Base-by-base conservation (phyloP, 768 basidiomycete species). In the Cantharellus cinnabarinus region DNA sequence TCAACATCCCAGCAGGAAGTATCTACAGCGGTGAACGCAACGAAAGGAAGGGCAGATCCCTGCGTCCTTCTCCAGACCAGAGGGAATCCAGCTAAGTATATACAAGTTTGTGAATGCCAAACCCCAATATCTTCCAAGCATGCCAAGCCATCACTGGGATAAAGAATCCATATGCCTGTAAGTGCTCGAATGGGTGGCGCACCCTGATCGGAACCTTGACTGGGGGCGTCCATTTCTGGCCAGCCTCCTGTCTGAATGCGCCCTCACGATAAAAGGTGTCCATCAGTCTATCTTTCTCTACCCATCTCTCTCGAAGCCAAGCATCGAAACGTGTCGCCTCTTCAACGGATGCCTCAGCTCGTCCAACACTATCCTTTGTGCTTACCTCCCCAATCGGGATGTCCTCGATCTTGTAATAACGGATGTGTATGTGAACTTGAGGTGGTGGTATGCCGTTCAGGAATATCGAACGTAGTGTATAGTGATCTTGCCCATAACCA, bases 401-500 rank as follows among this genome's bases (percentile, higher is more conserved):
- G 34, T 67, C 68, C 14, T 75, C 71, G 10, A 89, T 83, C 62
- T 84, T 73, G 67, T 86, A 89, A 63, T 83, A 71, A 53, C 89
- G 80, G 48, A 98, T 68, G 68, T 98, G 94, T 65, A 97, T 76
- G 70, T 94, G 87, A 42, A 99, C 76, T 4, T 75, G 71, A 0
- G 93, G 94, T 1, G 94, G 91, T 2, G 91, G 76, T 2, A 89
- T 71, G 2, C 85, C 77, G 62, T 82, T 75, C 60, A 83, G 75
- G 70, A 94, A 95, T 62, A 95, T 82, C 4, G 90, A 91, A 48
- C 85, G 80, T 44, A 98, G 72, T 48, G 89, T 91, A 69, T 94
- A 97, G 68, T 82, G 88, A 34, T 79, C 77, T 69, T 95, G 91
- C 0, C 90, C 90, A 65, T 86, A 91, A 39, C 79, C 81, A 65